Evolutionary conservation across 371 early-diverging fungal species (phyloP), one percentile per base, ranked within the genome.

Genomic region (Saksenaea oblongispora): DNA sequence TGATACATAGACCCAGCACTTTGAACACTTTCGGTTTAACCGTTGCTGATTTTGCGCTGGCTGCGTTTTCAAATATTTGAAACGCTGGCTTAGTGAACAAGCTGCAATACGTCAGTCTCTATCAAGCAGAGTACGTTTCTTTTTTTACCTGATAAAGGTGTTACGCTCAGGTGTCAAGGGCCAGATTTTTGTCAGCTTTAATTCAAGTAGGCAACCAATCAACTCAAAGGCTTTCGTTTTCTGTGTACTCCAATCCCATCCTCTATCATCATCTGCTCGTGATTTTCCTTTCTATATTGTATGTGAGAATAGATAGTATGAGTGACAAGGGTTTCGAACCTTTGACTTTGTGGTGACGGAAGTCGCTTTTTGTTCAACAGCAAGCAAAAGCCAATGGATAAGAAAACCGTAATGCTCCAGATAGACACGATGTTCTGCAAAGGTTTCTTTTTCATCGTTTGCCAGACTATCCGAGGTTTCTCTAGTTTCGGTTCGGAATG

Each of bases 61-160:
- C 87, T 13, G 84, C 75, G 66, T 93, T 91, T 69, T 96, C 96
- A 71, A 97, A 77, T 17, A 93, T 61, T 54, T 91, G 87, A 64
- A 90, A 89, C 9, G 91, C 86, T n/a, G 93, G 85, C 58, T 95
- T 96, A 28, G 90, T 91, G 53, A 96, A 90, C 58, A 95, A 79
- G 51, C 94, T 93, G 61, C 10, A 54, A 47, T 54, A 17, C 9
- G 51, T 47, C 18, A 47, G 51, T 7, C 51, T n/a, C 51, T 22
- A 22, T 22, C 27, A 22, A 17, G 18, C 22, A 47, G 22, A 22
- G n/a, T n/a, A n/a, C n/a, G n/a, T n/a, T 14, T 14, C n/a, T 27
- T n/a, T 18, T 24, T 27, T 44, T 72, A 89, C 89, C 79, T 78
- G 37, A 94, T 77, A 61, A 94, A 85, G 1, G 83, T 79, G 54